Base-by-base conservation (phyloP, 768 basidiomycete species). In the Dioszegia crocea region DNA sequence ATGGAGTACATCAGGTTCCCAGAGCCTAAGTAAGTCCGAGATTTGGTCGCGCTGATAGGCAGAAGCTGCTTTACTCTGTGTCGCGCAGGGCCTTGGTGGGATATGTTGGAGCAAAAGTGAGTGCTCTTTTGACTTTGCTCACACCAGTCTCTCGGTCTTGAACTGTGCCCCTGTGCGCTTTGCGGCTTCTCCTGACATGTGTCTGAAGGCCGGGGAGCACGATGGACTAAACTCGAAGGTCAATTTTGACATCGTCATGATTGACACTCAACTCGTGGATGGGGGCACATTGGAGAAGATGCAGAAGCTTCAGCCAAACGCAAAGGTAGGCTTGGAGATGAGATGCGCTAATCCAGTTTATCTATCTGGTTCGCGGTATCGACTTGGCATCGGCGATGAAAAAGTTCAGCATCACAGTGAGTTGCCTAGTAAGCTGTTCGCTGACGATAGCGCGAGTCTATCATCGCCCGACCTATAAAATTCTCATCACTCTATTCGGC, bases 391-490 rank as follows among this genome's bases (percentile, higher is more conserved):
- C 52, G 2, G 59, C 46, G 2, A 68, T 72, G 63, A 39, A 44
- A 0, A 48, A 62, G 0, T 59, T 68, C 21, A 55, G 60, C 29
- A 54, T 71, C 6, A 47, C 60, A 12, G 66, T 68, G 38, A 54
- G 66, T 46, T 10, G 43, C 11, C 19, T 26, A 41, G 12, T 17
- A 27, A n/a, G 16, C 9, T 26, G 17, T 27, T 5, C 16, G 50
- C 46, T 53, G 60, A 61, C 24, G 1, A 1, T 40, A 65, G 56
- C 62, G 67, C n/a, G 65, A 66, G 3, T 39, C 62, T 6, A 70
- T 74, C 44, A 56, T 74, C 9, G 65, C 73, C 5, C 60, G 66
- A 29, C 73, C 73, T 5, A 60, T 74, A 56, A 74, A 74, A 47
- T 68, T 66, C 33, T 14, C 52, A 19, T 67, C 64, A 6, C 61